Base-by-base conservation (phyloP, 1,139 yeast species). In the Lodderomyces pseudojiufengensis region DNA sequence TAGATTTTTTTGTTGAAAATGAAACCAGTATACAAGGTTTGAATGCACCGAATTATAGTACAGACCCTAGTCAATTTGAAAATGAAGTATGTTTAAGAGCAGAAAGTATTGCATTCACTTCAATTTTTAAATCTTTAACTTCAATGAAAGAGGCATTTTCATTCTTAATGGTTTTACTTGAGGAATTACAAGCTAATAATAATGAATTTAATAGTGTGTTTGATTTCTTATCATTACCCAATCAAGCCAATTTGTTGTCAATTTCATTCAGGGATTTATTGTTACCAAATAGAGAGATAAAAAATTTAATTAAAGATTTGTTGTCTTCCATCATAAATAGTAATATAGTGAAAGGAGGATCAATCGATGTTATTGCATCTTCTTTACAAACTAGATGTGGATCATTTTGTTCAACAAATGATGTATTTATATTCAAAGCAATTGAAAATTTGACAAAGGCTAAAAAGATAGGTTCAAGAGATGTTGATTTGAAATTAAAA, bases 371-470 rank as follows among this genome's bases (percentile, higher is more conserved):
- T 36, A 87, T 92, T 39, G 95, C 97, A 1, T 78, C 82, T 23
- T 81, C 94, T 1, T 67, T 94, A 36, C 96, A 92, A 58, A 94
- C 86, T 37, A 80, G 95, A 46, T 94, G 98, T 65, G 95, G 95
- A 1, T 82, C 95, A 2, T 94, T 88, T 59, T 94, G 97, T 53
- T 87, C 97, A 0, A 79, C 95, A 9, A 87, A 85, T 49, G 98
- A 94, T 60, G 97, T 92, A 22, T 73, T 88, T 42, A 85, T 94
- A 16, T 94, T 90, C 67, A 85, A 92, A 59, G 98, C 97, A 0
- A 79, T 88, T 49, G 98, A 94, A 55, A 87, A 84, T 54, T 67
- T 94, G 50, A 84, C 94, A 40, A 79, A 83, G 51, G 97, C 97
- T 0, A 85, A 84, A 52, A 84, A 78, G 42, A 76, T 80, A 45